Evolutionary conservation across 148 eudicot species (phyloP).

Genomic region (Vaccinium myrtillus): DNA sequence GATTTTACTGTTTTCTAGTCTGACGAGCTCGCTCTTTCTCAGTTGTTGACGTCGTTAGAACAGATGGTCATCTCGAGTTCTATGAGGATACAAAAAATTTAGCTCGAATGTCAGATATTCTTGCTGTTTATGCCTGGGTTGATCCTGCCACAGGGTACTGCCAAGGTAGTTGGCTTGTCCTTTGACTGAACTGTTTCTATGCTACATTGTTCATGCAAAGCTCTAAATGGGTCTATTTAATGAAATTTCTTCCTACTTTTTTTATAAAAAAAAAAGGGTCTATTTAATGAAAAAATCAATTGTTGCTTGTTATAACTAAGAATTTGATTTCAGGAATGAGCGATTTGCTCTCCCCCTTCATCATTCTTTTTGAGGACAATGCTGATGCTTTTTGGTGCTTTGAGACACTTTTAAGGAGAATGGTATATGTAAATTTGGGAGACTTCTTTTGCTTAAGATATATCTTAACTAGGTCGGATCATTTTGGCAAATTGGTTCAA

Average conservation of each 20-base stretch:
- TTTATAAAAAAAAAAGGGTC: not conserved
- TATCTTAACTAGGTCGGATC: not conserved
- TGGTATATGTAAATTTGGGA: slow-evolving; percentile 42
- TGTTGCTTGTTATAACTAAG: slow-evolving; percentile 19
- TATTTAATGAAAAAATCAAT: not conserved
- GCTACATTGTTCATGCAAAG: not conserved
- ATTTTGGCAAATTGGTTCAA: slow-evolving; percentile 10
- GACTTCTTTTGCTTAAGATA: not conserved
- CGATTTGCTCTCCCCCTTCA: slow-evolving; percentile 91
- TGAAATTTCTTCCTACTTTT: not conserved
- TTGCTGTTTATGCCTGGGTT: slow-evolving; percentile 99
- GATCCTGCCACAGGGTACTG: slow-evolving; percentile 98
- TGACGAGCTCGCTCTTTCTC: slow-evolving; percentile 28
- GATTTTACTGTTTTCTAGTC: slow-evolving; percentile 15
- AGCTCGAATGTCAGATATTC: slow-evolving; percentile 98
- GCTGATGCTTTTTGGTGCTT: slow-evolving; percentile 99
- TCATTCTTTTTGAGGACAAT: slow-evolving; percentile 92
- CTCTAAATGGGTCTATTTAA: not conserved
- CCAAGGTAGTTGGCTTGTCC: slow-evolving; percentile 63
- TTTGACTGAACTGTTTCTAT: slow-evolving; percentile 11
- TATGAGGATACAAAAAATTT: slow-evolving; percentile 87
- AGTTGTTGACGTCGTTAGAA: slow-evolving; percentile 99
- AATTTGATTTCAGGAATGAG: slow-evolving; percentile 74
- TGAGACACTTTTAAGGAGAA: slow-evolving; percentile 96
- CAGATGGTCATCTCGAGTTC: slow-evolving; percentile 91